phyloP scores from a whole-genome alignment of 208 protist genomes.

The Trypanosoma melophagium region DNA sequence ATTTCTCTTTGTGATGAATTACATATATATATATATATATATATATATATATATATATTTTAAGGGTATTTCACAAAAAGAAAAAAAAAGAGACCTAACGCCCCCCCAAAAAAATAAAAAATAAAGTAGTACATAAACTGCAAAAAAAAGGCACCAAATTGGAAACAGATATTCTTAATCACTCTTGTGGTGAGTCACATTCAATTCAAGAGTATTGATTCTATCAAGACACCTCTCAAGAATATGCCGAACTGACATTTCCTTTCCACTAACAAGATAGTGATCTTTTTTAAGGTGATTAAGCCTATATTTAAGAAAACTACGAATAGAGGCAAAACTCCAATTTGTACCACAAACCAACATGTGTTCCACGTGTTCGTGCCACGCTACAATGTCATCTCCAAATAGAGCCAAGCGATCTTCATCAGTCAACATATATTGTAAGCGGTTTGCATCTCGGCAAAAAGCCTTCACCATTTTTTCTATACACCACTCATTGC shows the following conservation, averaged over 20 bases:
- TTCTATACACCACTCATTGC: slow-evolving; percentile 66
- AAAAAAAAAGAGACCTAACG: not conserved
- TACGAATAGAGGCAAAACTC: slow-evolving; percentile 48
- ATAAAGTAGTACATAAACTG: not conserved
- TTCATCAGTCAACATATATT: slow-evolving; percentile 32
- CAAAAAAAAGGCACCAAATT: not conserved
- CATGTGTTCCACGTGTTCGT: slow-evolving; percentile 47
- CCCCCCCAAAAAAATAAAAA: not conserved
- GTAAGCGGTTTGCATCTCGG: slow-evolving; percentile 42
- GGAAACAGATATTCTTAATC: slow-evolving; percentile 8
- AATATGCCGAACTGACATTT: not conserved
- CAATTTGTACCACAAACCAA: slow-evolving; percentile 67
- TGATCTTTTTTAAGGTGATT: not conserved
- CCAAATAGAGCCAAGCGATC: slow-evolving; percentile 50
- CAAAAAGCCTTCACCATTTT: slow-evolving; percentile 56
- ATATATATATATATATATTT: slow-evolving; percentile 7
- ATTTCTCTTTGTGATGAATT: not conserved
- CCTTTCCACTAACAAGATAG: not conserved
- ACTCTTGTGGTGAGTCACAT: not conserved
- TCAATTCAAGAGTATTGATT: slow-evolving; percentile 15
- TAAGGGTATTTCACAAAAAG: not conserved
- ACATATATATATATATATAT: not conserved
- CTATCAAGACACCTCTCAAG: slow-evolving; percentile 20
- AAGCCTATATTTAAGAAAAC: slow-evolving; percentile 42
- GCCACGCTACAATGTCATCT: slow-evolving; percentile 38